Conservation (phyloP, 768 basidiomycete genomes). For the Hericium rajendrae region DNA sequence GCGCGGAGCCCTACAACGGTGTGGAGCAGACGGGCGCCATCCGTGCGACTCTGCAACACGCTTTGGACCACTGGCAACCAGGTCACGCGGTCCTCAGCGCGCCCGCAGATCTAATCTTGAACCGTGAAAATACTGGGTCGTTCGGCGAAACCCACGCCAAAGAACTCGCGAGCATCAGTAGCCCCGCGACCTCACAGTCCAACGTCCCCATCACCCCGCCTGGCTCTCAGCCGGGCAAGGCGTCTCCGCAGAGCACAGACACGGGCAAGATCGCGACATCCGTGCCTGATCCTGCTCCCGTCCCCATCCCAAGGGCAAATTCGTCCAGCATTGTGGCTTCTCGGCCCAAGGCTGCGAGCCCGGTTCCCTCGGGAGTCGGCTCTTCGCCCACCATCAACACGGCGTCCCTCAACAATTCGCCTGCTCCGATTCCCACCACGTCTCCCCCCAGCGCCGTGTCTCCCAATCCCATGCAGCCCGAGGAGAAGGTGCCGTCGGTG, state of each 20-base stretch:
- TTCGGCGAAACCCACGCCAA: conserved; percentile 79
- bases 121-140: conserved; percentile 65
- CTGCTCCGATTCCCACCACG: conserved; percentile 16
- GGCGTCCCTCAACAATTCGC: conserved; percentile 20
- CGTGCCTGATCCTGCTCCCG: not conserved
- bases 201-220: conserved; percentile 36
- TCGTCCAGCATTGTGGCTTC: conserved; percentile 3
- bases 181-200: conserved; percentile 19
- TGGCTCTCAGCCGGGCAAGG: conserved; percentile 5
- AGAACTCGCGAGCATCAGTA: conserved; percentile 53
- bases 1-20: conserved; percentile 48
- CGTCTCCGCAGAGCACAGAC: conserved; percentile 7
- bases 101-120: conserved; percentile 38
- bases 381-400: conserved; percentile 22
- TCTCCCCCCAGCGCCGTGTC: conserved; percentile 15
- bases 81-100: conserved; percentile 45
- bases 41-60: conserved; percentile 67
- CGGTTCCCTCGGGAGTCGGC: conserved; percentile 21
- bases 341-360: conserved; percentile 10
- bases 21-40: conserved; percentile 54
- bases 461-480: conserved; percentile 23
- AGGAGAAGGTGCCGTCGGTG: conserved; percentile 22
- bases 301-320: not conserved
- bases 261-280: conserved; percentile 6
- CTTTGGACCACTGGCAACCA: conserved; percentile 68